Base-by-base conservation (phyloP, 345 rosid genomes). In the Abelmoschus esculentus region DNA sequence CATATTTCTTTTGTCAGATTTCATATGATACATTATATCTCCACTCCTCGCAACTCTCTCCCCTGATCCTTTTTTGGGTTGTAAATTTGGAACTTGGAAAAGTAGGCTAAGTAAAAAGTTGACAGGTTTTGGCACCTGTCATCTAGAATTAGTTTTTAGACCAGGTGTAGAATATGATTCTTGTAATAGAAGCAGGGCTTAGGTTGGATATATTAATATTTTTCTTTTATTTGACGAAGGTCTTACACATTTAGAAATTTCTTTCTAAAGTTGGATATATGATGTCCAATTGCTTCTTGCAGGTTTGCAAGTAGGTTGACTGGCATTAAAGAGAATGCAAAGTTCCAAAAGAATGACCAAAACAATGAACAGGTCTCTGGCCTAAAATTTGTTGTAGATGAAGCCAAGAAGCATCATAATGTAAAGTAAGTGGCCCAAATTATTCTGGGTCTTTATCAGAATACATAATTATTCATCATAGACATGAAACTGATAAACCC, bases 261-360 rank as follows among this genome's bases (percentile, higher is more conserved):
- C 6, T 22, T 22, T 6, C 10, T 66, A 50, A 63, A 49, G 46
- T 65, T 26, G 57, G 46, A 63, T 60, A 26, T 76, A 5, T 40
- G 13, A 67, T 63, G 47, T 7, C 1, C 52, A 56, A 29, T 76
- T 47, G 12, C 42, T 53, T 19, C 50, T 74, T 70, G 67, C 84
- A 95, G 99, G 84, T 95, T 95, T 47, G 99, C 99, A 3, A 91
- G 85, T 34, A 88, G 91, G 80, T 89, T 95, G 64, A 86, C 89
- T 14, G 98, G 99, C 69, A 95, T 95, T 56, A 88, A 90, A 74
- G 99, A 95, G 79, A 91, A 95, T 57, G 71, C 79, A 19, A 95
- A 95, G 69, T 95, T 95, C 80, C 90, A 80, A 68, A 95, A 89
- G 84, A 81, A 69, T 68, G 72, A 70, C 70, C 78, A 74, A 59